These are phyloP conservation scores for Eimeria necatrix DNA, from an alignment of 169 alveolate genomes.

Conservation along the genomic window DNA sequence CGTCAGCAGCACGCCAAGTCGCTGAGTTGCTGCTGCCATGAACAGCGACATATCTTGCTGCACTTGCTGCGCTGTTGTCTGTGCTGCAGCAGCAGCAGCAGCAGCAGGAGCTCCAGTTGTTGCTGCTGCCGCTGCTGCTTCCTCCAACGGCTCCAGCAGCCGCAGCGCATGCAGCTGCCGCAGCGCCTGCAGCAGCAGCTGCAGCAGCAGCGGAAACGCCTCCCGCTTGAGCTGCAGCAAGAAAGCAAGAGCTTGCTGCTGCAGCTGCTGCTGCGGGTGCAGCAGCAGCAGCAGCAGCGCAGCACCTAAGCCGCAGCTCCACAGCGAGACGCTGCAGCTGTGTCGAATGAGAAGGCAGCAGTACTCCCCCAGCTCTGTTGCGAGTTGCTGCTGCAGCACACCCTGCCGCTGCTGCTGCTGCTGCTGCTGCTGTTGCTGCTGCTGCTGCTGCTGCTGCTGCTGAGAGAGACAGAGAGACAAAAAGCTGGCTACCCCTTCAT, in stretches of 20 bases:
- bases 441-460: neutral
- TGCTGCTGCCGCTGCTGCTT: constrained; percentile 59
- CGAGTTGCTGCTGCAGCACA: constrained; percentile 45
- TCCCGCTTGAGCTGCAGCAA: constrained; percentile 32
- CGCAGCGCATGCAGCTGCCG: constrained; percentile 61
- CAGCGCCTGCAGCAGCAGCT: constrained; percentile 61
- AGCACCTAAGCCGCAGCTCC: constrained; percentile 33
- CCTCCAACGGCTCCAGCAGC: constrained; percentile 39
- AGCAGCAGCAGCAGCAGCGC: constrained; percentile 56
- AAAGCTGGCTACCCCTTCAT: neutral
- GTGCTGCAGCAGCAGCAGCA: constrained; percentile 44
- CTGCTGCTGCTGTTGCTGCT: too few relatives aligned
- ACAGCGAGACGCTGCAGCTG: constrained; percentile 39
- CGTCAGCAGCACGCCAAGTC: constrained; percentile 29
- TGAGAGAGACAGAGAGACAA: constrained; percentile 9
- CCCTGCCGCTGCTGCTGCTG: constrained; percentile 35
- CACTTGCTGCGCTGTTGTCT: neutral
- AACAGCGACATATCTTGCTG: constrained; percentile 9
- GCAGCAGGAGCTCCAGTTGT: constrained; percentile 9
- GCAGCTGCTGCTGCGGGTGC: constrained; percentile 67
- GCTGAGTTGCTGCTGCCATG: neutral
- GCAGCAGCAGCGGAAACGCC: constrained; percentile 47
- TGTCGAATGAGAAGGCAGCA: constrained; percentile 8
- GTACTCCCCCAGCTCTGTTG: neutral
- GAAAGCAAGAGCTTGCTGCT: constrained; percentile 35